Base-by-base conservation (phyloP, 805 yeast genomes). In the Saccharomycopsis fibuligera region DNA sequence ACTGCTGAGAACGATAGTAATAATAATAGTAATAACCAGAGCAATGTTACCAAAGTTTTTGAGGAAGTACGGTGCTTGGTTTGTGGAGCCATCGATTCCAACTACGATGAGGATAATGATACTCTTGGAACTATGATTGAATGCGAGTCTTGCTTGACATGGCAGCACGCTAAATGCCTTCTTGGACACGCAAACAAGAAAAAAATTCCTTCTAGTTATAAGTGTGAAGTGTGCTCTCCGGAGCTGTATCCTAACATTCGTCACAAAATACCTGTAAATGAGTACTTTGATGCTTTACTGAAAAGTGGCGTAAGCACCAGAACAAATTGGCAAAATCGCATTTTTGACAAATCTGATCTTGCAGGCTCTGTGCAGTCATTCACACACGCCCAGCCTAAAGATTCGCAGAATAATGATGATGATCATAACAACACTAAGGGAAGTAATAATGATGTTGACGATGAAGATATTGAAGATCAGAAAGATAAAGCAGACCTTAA, bases 161-260 rank as follows among this genome's bases (percentile, higher is more conserved):
- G 89, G 89, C 89, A 83, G 59, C 90, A 83, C 58, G 74, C 76
- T 29, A 65, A 60, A 47, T 83, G 90, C 62, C 70, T 81, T 75
- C 73, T 81, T 23, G 70, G 64, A 38, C 60, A 66, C 4, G 55
- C 59, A 9, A 57, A 57, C n/a, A 59, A 57, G 21, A 64, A 60
- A 29, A 59, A 58, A 27, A 60, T 73, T 1, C 83, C 85, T 2
- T 65, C 72, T 9, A 54, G 58, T 10, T 81, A 83, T 59, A 54
- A 56, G 19, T 83, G 90, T 64, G 72, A 75, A 56, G 63, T 70
- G 22, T 83, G 89, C 61, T 70, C 67, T 54, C 73, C 76, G 0
- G 14, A 43, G 14, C 60, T 60, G 40, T 73, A 68, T 56, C 58
- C 62, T n/a, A 55, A 64, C n/a, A 50, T 72, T 41, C 57, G 57